Evolutionary conservation across 2,329 filamentous ascomycete genomes (phyloP), one percentile per base, ranked within the genome.

Genomic region (Cordyceps cateniannulata): DNA sequence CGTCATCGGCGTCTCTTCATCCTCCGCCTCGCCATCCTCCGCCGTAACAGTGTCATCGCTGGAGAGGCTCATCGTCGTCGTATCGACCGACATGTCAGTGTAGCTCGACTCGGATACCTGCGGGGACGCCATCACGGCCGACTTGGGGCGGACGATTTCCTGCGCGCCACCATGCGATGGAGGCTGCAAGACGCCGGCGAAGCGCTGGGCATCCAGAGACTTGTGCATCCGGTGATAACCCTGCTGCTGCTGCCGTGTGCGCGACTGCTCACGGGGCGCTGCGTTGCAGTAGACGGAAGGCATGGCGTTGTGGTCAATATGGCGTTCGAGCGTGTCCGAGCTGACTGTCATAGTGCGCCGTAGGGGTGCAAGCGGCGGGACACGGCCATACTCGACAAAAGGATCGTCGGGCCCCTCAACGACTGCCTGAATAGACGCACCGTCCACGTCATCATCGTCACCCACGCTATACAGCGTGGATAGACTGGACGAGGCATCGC

Each of bases 391-490:
- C 24, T 72, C 72, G 1, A 72, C 65, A 51, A 75, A 75, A 0
- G 73, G 73, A 32, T 75, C 73, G 24, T 67, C 61, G 20, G 40
- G 49, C 1, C 40, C 42, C 18, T 42, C 64, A 45, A 32, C 62
- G 14, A 44, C 44, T 2, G 57, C 29, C 10, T 20, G 42, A 1
- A 49, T 18, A 1, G 50, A 45, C 6, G 27, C 49, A 8, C 70
- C 70, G 7, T 77, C 75, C 5, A 54, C 18, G 3, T 59, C 57
- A 9, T 73, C 71, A 56, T 60, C 58, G 9, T 78, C 75, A 1
- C 73, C 71, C 58, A 83, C 81, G 62, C 81, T 84, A 63, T 84
- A 83, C 5, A 85, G 68, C 0, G 82, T 85, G 4, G 82, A 85
- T 5, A 85, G 71, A 2, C 80, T 78, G 44, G 81, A 84, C 0